Conservation (phyloP, 768 basidiomycete species). For the Boletellus sp. region DNA sequence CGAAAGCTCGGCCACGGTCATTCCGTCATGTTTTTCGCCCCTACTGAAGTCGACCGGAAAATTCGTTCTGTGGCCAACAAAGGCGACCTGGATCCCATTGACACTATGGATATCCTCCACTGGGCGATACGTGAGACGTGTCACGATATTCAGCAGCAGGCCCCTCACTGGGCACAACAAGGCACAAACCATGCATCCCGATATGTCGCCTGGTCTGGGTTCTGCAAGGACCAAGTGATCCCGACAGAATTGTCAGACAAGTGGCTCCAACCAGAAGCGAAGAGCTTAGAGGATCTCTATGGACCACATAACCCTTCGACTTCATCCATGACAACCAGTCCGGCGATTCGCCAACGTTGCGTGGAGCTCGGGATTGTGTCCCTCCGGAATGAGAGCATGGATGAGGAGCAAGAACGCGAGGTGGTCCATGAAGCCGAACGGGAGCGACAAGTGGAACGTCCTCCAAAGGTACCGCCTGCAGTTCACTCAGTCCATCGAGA, state of each 20-base stretch:
- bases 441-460: slow-evolving; percentile 29
- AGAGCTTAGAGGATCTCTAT: slow-evolving; percentile 36
- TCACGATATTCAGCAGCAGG: slow-evolving; percentile 34
- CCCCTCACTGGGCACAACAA: slow-evolving; percentile 44
- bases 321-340: background rate
- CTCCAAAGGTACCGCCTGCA: background rate
- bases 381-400: slow-evolving; percentile 23
- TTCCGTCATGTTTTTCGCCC: slow-evolving; percentile 46
- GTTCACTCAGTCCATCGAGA: background rate
- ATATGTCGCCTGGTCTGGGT: slow-evolving; percentile 19
- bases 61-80: slow-evolving; percentile 32
- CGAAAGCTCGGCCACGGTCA: slow-evolving; percentile 46
- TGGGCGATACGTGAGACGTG: slow-evolving; percentile 48
- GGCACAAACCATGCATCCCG: slow-evolving; percentile 36
- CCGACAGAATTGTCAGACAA: slow-evolving; percentile 5
- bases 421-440: slow-evolving; percentile 39
- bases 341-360: slow-evolving; percentile 24
- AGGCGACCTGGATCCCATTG: background rate
- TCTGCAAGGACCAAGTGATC: slow-evolving; percentile 3
- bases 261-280: slow-evolving; percentile 43
- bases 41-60: slow-evolving; percentile 38
- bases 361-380: slow-evolving; percentile 24
- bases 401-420: slow-evolving; percentile 48
- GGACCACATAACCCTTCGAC: slow-evolving; percentile 5
- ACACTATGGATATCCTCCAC: slow-evolving; percentile 35